These are phyloP conservation scores for Aspergillus sparsus DNA, from an alignment of 495 filamentous ascomycete genomes.

Conservation along the genomic window DNA sequence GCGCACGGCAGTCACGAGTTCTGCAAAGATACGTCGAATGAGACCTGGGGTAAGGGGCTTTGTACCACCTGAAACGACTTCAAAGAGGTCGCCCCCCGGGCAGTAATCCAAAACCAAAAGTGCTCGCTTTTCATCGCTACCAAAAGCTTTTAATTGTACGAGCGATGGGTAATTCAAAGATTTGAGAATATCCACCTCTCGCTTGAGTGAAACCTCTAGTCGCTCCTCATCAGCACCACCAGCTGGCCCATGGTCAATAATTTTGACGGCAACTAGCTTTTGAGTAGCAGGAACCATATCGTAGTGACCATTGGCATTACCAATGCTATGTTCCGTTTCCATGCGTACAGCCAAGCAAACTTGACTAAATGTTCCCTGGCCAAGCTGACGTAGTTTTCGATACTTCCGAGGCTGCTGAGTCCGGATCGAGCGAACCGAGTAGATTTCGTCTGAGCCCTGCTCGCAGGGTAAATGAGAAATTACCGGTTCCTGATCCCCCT, in stretches of 20 bases:
- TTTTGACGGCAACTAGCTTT: conserved; percentile 88
- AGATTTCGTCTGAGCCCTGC: conserved; percentile 38
- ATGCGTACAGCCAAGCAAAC: conserved; percentile 81
- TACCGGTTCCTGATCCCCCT: conserved; percentile 36
- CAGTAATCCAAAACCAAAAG: conserved; percentile 89
- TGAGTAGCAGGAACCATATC: conserved; percentile 54
- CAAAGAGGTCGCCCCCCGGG: conserved; percentile 92
- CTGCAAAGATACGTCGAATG: conserved; percentile 84
- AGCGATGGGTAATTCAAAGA: conserved; percentile 83
- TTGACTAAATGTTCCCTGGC: conserved; percentile 93
- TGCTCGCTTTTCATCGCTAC: conserved; percentile 74
- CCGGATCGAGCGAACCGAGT: conserved; percentile 47
- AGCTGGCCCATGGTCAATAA: conserved; percentile 90
- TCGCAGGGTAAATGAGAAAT: conserved; percentile 26
- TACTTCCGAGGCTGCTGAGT: conserved; percentile 56
- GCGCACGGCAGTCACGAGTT: conserved; percentile 78
- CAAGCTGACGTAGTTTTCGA: conserved; percentile 75
- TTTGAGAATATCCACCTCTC: conserved; percentile 91
- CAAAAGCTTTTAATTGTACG: conserved; percentile 86
- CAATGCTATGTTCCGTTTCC: conserved; percentile 31
- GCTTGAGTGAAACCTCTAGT: conserved; percentile 86
- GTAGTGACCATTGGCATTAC: conserved; percentile 37
- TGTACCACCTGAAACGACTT: conserved; percentile 70
- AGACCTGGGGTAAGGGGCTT: conserved; percentile 65
- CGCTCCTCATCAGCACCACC: conserved; percentile 88